These are phyloP conservation scores for Botrytis tulipae DNA, from an alignment of 2,329 filamentous ascomycete genomes.

Conservation along the genomic window DNA sequence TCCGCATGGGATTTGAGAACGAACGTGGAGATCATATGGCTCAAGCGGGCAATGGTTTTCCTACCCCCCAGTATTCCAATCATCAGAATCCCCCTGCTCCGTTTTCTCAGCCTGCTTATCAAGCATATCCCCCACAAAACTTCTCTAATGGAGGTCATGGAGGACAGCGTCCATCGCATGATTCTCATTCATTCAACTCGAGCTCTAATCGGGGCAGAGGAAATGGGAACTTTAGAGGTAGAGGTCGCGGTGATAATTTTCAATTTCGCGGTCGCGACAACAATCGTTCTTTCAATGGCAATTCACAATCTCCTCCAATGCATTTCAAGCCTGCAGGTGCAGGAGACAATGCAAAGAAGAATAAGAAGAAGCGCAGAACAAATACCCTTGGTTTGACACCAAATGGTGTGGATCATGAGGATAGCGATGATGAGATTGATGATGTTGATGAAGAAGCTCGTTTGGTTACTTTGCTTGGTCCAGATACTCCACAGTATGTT, in stretches of 20 bases:
- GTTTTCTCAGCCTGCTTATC: slow-evolving; percentile 39
- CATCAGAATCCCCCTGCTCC: slow-evolving; percentile 37
- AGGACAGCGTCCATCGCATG: slow-evolving; percentile 39
- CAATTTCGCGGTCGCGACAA: slow-evolving; percentile 42
- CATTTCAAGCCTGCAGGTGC: slow-evolving; percentile 30
- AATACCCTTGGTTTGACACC: slow-evolving; percentile 72
- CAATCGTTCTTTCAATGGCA: slow-evolving; percentile 30
- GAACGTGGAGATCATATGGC: slow-evolving; percentile 44
- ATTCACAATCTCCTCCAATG: slow-evolving; percentile 21
- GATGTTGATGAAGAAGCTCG: slow-evolving; percentile 61
- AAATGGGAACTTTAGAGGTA: slow-evolving; percentile 41
- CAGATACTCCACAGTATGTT: slow-evolving; percentile 41
- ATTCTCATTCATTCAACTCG: slow-evolving; percentile 40
- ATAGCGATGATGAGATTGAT: slow-evolving; percentile 61
- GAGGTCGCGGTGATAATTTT: slow-evolving; percentile 42
- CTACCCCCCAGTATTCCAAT: slow-evolving; percentile 38
- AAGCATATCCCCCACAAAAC: slow-evolving; percentile 43
- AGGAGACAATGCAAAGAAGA: slow-evolving; percentile 46
- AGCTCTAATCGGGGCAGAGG: slow-evolving; percentile 43
- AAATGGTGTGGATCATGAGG: slow-evolving; percentile 48
- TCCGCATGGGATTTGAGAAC: slow-evolving; percentile 54
- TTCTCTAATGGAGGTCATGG: slow-evolving; percentile 33
- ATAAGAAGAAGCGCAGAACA: slow-evolving; percentile 70
- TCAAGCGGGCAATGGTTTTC: slow-evolving; percentile 47
- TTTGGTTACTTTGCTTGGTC: slow-evolving; percentile 41